A percentile compares a stretch with the other conserved stretches of the same genome.
phyloP scores from a whole-genome alignment of 345 rosid species.

The rapeseed (Brassica napus) region Da-Ae NC_063442.1:2581001-2581500 shows the following conservation, averaged over 20 bases:
- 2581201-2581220: conserved; percentile 36
- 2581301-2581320: neutral
- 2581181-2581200: conserved; percentile 39
- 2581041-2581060: neutral
- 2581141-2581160: conserved; percentile 12
- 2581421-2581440: neutral
- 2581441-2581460: neutral
- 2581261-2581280: neutral
- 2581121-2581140: conserved; percentile 22
- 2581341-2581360: neutral
- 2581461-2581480: neutral
- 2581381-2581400: conserved; percentile 4
- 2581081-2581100: neutral
- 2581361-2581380: neutral
- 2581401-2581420: neutral
- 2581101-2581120: neutral
- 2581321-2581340: conserved; percentile 5
- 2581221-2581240: conserved; percentile 28
- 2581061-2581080: neutral
- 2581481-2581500: conserved; percentile 21
- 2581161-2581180: conserved; percentile 36
- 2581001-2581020: neutral
- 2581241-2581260: neutral
- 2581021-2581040: neutral
- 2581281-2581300: neutral